A percentile compares a stretch with the other conserved stretches of the same genome.
phyloP scores from a whole-genome alignment of 495 filamentous ascomycete species.

The Hyaloscypha finlandica region DNA sequence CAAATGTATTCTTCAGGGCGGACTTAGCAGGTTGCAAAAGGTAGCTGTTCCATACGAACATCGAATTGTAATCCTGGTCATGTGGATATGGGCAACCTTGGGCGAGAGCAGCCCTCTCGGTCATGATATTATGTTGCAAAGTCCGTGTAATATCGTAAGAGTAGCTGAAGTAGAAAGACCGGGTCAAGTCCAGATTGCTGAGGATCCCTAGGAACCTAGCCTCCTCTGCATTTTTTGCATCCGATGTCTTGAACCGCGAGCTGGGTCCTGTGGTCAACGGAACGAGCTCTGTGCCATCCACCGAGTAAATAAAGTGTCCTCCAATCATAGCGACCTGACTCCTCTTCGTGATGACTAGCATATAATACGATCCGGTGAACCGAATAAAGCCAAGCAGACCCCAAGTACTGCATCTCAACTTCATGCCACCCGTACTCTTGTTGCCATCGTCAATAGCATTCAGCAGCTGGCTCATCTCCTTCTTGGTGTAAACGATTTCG shows the following conservation, averaged over 20 bases:
- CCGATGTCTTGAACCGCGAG: conserved; percentile 64
- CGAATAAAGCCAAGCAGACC: conserved; percentile 92
- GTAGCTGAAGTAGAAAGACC: conserved; percentile 98
- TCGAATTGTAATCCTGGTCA: conserved; percentile 76
- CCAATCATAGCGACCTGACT: conserved; percentile 95
- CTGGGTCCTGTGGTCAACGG: conserved; percentile 65
- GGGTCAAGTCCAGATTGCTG: conserved; percentile 83
- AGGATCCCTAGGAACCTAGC: conserved; percentile 85
- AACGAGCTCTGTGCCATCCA: conserved; percentile 93
- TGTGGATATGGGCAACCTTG: conserved; percentile 59
- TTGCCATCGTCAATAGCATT: conserved; percentile 97
- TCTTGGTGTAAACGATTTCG: conserved; percentile 88
- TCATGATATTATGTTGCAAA: conserved; percentile 88
- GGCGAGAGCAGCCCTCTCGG: conserved; percentile 68
- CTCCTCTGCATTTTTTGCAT: conserved; percentile 83
- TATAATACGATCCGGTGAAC: conserved; percentile 96
- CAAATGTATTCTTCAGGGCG: conserved; percentile 75
- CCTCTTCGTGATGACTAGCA: conserved; percentile 94
- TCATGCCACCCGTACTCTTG: conserved; percentile 86
- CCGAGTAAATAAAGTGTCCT: conserved; percentile 92
- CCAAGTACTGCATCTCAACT: conserved; percentile 88
- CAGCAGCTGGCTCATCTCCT: conserved; percentile 89
- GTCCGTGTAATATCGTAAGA: conserved; percentile 95
- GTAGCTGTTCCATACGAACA: conserved; percentile 98
- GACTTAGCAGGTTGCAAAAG: conserved; percentile 74